Base-by-base conservation (phyloP, 164 flowering plant genomes). In the Stephania japonica region DNA sequence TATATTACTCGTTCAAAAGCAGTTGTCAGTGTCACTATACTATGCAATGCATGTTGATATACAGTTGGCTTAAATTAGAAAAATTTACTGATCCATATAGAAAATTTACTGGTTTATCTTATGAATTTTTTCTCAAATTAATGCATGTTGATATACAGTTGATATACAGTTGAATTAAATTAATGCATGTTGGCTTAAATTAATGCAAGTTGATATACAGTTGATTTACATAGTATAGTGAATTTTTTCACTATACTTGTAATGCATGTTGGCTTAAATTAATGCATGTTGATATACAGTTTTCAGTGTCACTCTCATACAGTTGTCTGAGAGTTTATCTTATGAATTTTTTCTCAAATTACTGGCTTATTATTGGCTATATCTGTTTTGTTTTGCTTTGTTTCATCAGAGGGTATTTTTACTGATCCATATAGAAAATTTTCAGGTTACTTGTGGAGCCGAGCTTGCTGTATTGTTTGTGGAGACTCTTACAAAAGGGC, bases 381-480 rank as follows among this genome's bases (percentile, higher is more conserved):
- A 16, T 13, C 27, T 62, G 14, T 50, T 75, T 12, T 42, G 27
- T 42, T 24, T 25, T 42, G 27, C 26, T 24, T 25, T 21, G 44
- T 26, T 59, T 25, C 25, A 42, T 72, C 41, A 41, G 6, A 70
- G 56, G 42, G 61, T 69, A 16, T 75, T n/a, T 64, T 59, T 32
- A 23, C 25, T 73, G 21, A 32, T 6, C 50, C 18, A 13, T 53
- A 53, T 53, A 10, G 72, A 44, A 68, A 72, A 16, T 47, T 71
- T 21, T 42, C 85, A 96, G 99, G 85, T 93, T 75, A 91, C 92
- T 43, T 96, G 99, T 82, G 99, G 99, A 72, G 86, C 94, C 64
- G 98, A 96, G 85, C 95, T 96, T 83, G 91, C 97, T 70, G 81
- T 82, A 7, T 72, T 90, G 76, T 92, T 89, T 75, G 92, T 88